Evolutionary conservation across 352 stramenopile species (phyloP).

Genomic region (Phytophthora quininea): DNA sequence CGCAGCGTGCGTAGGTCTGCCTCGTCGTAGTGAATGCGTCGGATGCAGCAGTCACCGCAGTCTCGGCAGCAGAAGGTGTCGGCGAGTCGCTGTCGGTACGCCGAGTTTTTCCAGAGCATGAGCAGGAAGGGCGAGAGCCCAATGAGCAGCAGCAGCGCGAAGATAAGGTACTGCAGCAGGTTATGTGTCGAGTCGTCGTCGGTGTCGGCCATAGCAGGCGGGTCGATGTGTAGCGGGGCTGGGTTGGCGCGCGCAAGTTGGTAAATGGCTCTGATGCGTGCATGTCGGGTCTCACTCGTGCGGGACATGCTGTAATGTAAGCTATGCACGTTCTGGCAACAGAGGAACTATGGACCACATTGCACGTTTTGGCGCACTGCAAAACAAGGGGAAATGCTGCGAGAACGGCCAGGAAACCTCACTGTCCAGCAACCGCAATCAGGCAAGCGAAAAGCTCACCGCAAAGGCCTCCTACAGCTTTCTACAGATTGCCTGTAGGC

Average conservation of each 20-base stretch:
- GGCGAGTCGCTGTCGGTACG: conserved; percentile 42
- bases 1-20: conserved; percentile 60
- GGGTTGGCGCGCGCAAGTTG: conserved; percentile 26
- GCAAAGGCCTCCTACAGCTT: too few species aligned
- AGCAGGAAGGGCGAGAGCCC: conserved; percentile 48
- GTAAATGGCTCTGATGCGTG: too few species aligned
- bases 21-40: conserved; percentile 56
- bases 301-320: too few species aligned
- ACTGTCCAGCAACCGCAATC: too few species aligned
- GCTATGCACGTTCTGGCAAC: too few species aligned
- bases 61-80: conserved; percentile 45
- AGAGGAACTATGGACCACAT: too few species aligned
- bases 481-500: too few species aligned
- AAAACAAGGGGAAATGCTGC: too few species aligned
- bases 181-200: conserved; percentile 37
- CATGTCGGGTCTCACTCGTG: too few species aligned
- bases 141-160: conserved; percentile 50
- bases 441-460: too few species aligned
- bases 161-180: conserved; percentile 54
- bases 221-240: neutral
- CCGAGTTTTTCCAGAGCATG: conserved; percentile 53
- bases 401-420: too few species aligned
- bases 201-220: conserved; percentile 25
- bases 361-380: too few species aligned
- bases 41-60: conserved; percentile 30